Evolutionary conservation across 192 early-diverging fungal species (phyloP), one percentile per base, ranked within the genome.

Genomic region (Coemansia sp.): DNA sequence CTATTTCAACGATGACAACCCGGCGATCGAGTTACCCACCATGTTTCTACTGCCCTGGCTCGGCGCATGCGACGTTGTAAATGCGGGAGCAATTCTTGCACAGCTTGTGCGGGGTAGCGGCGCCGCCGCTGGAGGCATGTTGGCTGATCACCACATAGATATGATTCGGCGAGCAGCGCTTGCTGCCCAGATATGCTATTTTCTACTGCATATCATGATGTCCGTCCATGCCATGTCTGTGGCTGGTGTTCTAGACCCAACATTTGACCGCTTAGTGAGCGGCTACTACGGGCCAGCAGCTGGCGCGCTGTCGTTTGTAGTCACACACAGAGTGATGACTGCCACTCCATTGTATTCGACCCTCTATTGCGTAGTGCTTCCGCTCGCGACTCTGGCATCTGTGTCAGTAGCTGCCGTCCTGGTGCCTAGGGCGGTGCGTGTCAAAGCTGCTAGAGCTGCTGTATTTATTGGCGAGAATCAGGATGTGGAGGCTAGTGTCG

Each of bases 251-350:
- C 38, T 70, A 19, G 53, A 46, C 22, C 64, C 60, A n/a, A 37
- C 15, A 3, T 12, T 67, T 36, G 75, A 77, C 22, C 42, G 51
- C 31, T 12, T 40, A 7, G 29, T 49, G 38, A 25, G 65, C 17
- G 68, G 65, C 17, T 77, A 77, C 56, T 77, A 77, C 37, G 75
- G 75, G 17, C 64, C 69, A 32, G 65, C 58, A n/a, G 65, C 75
- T 6, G 59, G 41, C 9, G 41, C 60, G 15, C 31, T 77, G 19
- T 42, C 69, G 4, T 65, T 64, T 42, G 6, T 43, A 11, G 46
- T 64, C 1, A 46, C 75, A 0, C 60, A 71, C 46, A 42, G 56
- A 35, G 14, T 77, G 24, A 22, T 77, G 37, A 43, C 69, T 2
- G 17, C 37, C 25, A 20, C 38, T 46, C 29, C 56, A 19, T n/a